Base-by-base conservation (phyloP, 352 stramenopile species). In the Phytophthora tentaculata region DNA sequence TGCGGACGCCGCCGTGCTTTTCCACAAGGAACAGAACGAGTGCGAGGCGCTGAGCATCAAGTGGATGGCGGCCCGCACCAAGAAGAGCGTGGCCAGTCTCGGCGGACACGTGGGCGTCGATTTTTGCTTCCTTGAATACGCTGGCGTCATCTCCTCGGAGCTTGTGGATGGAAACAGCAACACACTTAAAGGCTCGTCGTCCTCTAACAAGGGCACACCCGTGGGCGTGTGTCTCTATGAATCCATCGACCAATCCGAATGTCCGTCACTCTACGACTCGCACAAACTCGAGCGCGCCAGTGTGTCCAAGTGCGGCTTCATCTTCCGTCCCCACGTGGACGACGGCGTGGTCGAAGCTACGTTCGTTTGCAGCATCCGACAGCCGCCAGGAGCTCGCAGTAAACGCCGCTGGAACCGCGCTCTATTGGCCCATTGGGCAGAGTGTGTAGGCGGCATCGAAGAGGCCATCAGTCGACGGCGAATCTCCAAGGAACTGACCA, bases 41-140 rank as follows among this genome's bases (percentile, higher is more conserved):
- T 79, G 63, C n/a, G 86, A 95, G 56, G 83, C 78, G 48, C 71
- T 95, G 43, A 85, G 81, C 61, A 86, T 95, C 73, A 95, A 95
- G 65, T 95, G 86, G 86, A 66, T 88, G 37, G 86, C 84, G 17
- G 80, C 86, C 35, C 74, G 84, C 26, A 81, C 78, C 52, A 92
- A 92, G 63, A 91, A 91, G 69, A 84, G 75, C 20, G 69, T 75
- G 32, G 71, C 84, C 20, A 79, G 73, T 44, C 55, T 81, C 22
- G 75, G 79, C 51, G 73, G 69, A 39, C 68, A 85, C 29, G 80
- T 83, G 48, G 76, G 71, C 16, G 59, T 84, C 22, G 86, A 95
- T 66, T 89, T 92, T 20, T 95, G 86, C 52, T 52, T 95, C 12
- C 65, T 95, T 23, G 86, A 95, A 69, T 95, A 95, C 71, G 76